These are phyloP conservation scores for Meira nashicola DNA, from an alignment of 1,284 basidiomycete species.

Conservation along the genomic window DNA sequence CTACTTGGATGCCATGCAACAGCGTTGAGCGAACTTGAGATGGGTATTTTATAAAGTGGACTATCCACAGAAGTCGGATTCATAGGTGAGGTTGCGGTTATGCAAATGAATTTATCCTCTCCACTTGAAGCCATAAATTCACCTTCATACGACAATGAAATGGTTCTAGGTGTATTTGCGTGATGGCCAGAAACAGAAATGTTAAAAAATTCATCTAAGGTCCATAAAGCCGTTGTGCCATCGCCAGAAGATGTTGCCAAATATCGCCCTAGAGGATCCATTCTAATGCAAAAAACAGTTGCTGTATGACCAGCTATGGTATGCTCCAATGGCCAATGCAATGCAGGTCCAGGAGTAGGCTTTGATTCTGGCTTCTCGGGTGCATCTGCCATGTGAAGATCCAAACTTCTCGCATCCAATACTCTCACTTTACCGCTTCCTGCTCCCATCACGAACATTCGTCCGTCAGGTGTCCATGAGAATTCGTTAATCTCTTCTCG, in stretches of 20 bases:
- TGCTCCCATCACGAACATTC: conserved; percentile 34
- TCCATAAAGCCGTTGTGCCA: conserved; percentile 35
- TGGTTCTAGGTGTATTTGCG: conserved; percentile 28
- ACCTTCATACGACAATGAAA: conserved; percentile 45
- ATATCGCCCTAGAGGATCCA: conserved; percentile 27
- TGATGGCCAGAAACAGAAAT: conserved; percentile 26
- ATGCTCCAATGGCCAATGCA: conserved; percentile 21
- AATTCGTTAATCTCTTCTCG: conserved; percentile 46
- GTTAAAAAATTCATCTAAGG: conserved; percentile 23
- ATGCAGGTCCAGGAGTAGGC: background rate
- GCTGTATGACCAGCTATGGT: conserved; percentile 31
- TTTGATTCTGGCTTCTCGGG: background rate
- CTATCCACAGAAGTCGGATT: conserved; percentile 4
- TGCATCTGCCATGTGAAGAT: background rate
- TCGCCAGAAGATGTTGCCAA: conserved; percentile 37
- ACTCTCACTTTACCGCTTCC: conserved; percentile 32
- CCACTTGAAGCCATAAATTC: conserved; percentile 44
- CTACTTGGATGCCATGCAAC: conserved; percentile 39
- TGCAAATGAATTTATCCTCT: conserved; percentile 34
- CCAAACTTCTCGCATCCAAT: conserved; percentile 1
- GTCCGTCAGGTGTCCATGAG: conserved; percentile 34
- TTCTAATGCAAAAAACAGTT: conserved; percentile 39
- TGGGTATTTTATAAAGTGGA: conserved; percentile 22
- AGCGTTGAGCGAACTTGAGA: conserved; percentile 27
- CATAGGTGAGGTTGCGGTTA: conserved; percentile 18